Conservation (phyloP, 1,284 basidiomycete genomes). For the Exobasidium cylindrosporum region DNA sequence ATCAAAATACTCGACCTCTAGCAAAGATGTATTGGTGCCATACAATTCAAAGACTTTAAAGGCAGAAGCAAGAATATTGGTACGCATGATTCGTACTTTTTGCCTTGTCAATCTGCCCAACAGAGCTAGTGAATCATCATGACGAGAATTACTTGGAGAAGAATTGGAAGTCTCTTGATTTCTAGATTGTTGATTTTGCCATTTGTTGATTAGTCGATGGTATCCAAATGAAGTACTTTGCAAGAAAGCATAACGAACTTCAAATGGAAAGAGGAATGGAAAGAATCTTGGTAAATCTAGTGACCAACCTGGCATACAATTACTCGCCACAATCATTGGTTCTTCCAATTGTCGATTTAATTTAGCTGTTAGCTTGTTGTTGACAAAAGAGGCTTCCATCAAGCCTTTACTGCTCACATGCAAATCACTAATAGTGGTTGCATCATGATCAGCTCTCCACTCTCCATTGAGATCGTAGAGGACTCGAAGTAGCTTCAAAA, state of each 20-base stretch:
- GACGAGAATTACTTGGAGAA: conserved; percentile 26
- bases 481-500: conserved; percentile 82
- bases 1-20: conserved; percentile 98
- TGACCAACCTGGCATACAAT: conserved; percentile 94
- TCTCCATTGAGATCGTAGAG: conserved; percentile 76
- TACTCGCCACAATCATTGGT: conserved; percentile 96
- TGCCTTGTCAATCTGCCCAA: conserved; percentile 88
- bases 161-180: conserved; percentile 52
- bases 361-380: conserved; percentile 97
- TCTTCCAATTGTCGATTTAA: conserved; percentile 96
- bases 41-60: conserved; percentile 97
- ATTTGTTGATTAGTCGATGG: conserved; percentile 87
- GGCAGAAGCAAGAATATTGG: conserved; percentile 91
- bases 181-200: conserved; percentile 68
- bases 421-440: conserved; percentile 5
- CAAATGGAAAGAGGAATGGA: conserved; percentile 97
- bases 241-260: conserved; percentile 91
- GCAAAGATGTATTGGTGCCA: conserved; percentile 78
- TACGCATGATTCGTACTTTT: conserved; percentile 92
- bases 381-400: conserved; percentile 80
- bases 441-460: conserved; percentile 54
- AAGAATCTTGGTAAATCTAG: conserved; percentile 88
- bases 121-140: conserved; percentile 74
- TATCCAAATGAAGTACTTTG: conserved; percentile 98
- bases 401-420: conserved; percentile 29